phyloP scores from a whole-genome alignment of 1,284 basidiomycete species.

The Tilletia setariae region DNA sequence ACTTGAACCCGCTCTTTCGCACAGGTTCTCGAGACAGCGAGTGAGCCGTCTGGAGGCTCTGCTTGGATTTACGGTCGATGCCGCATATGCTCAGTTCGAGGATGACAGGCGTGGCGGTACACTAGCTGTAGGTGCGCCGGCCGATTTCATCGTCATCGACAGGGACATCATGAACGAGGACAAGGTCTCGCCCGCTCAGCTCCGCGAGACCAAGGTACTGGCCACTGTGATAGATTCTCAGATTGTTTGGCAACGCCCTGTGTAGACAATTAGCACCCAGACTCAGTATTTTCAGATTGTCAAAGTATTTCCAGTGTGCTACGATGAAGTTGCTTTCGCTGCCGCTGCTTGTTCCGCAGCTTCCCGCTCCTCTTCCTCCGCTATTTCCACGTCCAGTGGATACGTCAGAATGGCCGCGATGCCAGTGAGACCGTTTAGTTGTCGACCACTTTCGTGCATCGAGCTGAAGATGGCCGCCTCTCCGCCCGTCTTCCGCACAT shows the following conservation, averaged over 20 bases:
- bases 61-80: conserved; percentile 74
- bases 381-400: conserved; percentile 81
- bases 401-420: conserved; percentile 94
- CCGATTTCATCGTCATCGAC: conserved; percentile 79
- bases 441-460: conserved; percentile 89
- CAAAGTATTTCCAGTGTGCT: no score
- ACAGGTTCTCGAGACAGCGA: conserved; percentile 64
- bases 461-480: conserved; percentile 95
- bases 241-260: background rate
- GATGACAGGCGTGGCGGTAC: conserved; percentile 63
- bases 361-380: conserved; percentile 67
- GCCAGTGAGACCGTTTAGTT: conserved; percentile 90
- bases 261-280: background rate
- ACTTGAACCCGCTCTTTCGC: conserved; percentile 56
- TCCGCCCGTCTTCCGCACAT: conserved; percentile 79
- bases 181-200: conserved; percentile 61
- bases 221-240: conserved; percentile 72
- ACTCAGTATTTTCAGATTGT: no score
- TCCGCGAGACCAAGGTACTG: conserved; percentile 69
- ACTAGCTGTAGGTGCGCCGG: conserved; percentile 70
- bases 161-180: conserved; percentile 67
- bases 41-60: conserved; percentile 69
- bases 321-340: background rate
- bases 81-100: conserved; percentile 79
- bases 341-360: conserved; percentile 51